These are phyloP conservation scores for Starmerella etchellsii DNA, from an alignment of 805 yeast species.

Conservation along the genomic window DNA sequence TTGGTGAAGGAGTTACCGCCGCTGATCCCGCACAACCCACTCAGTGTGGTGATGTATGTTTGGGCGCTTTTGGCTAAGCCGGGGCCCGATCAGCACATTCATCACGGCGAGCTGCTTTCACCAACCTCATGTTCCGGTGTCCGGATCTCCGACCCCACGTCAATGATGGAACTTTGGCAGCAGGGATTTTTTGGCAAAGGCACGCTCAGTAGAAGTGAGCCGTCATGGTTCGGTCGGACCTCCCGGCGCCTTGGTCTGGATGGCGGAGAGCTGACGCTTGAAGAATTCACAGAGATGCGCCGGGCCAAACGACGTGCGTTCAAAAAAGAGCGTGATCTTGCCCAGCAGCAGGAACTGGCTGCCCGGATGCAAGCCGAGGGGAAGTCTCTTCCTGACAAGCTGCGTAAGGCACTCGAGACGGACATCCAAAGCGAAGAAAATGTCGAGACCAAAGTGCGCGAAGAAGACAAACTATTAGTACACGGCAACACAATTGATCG, in stretches of 20 bases:
- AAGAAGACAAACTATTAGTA: conserved; percentile 19
- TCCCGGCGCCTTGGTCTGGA: conserved; percentile 40
- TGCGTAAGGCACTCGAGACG: conserved; percentile 3
- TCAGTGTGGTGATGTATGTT: conserved; percentile 44
- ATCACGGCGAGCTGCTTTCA: conserved; percentile 15
- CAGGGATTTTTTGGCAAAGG: conserved; percentile 94
- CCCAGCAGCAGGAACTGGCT: conserved; percentile 39
- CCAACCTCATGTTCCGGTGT: no score
- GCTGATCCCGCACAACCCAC: conserved; percentile 50
- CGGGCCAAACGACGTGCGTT: conserved; percentile 59
- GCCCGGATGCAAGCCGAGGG: conserved; percentile 24
- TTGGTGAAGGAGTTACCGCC: conserved; percentile 38
- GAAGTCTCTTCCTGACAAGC: background rate
- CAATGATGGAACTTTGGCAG: conserved; percentile 55
- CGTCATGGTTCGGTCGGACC: conserved; percentile 73
- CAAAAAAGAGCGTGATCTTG: conserved; percentile 51
- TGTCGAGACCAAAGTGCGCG: conserved; percentile 16
- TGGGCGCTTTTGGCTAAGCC: conserved; percentile 21
- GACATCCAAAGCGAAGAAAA: background rate
- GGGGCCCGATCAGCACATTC: conserved; percentile 14
- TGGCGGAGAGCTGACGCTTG: conserved; percentile 33
- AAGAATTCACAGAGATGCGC: conserved; percentile 64
- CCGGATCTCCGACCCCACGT: conserved; percentile 25
- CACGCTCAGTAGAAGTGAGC: conserved; percentile 74
- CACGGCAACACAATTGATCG: conserved; percentile 21